These are phyloP conservation scores for Phylloporus rhodoxanthus DNA, from an alignment of 768 basidiomycete species.

Conservation along the genomic window DNA sequence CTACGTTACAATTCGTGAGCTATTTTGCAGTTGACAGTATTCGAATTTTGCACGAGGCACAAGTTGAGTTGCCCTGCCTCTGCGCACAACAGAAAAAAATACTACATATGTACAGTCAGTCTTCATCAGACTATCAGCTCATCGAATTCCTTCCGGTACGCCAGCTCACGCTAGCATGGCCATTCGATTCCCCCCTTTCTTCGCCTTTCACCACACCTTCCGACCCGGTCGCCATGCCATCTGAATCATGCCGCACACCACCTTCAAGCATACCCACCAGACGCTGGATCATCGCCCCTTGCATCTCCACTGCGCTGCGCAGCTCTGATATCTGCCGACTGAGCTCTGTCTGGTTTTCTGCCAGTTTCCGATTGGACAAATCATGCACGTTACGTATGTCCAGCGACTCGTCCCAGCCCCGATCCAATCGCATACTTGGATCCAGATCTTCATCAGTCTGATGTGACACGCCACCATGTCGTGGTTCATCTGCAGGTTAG, in stretches of 20 bases:
- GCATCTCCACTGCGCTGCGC: constrained; percentile 48
- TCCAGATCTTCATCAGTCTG: constrained; percentile 3
- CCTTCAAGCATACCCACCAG: constrained; percentile 18
- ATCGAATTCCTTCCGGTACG: constrained; percentile 7
- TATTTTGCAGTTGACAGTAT: no score
- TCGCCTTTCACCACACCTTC: constrained; percentile 13
- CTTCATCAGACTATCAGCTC: constrained; percentile 6
- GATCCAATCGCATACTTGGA: neutral
- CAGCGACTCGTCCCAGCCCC: constrained; percentile 1
- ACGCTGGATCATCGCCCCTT: constrained; percentile 45
- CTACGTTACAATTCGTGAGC: no score
- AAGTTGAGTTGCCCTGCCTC: no score
- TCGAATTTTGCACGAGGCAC: no score
- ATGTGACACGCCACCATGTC: neutral
- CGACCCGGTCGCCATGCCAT: neutral
- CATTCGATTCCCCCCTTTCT: constrained; percentile 4
- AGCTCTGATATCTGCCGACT: constrained; percentile 60
- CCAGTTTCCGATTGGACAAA: constrained; percentile 54
- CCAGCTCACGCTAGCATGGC: neutral
- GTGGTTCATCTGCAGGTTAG: neutral
- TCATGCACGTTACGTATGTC: constrained; percentile 30
- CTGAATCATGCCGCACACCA: neutral
- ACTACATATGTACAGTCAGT: no score
- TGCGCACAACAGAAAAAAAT: no score
- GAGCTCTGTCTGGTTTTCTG: constrained; percentile 62